phyloP scores from a whole-genome alignment of 176 grass and related monocot genomes.

The Melocanna baccifera region DNA sequence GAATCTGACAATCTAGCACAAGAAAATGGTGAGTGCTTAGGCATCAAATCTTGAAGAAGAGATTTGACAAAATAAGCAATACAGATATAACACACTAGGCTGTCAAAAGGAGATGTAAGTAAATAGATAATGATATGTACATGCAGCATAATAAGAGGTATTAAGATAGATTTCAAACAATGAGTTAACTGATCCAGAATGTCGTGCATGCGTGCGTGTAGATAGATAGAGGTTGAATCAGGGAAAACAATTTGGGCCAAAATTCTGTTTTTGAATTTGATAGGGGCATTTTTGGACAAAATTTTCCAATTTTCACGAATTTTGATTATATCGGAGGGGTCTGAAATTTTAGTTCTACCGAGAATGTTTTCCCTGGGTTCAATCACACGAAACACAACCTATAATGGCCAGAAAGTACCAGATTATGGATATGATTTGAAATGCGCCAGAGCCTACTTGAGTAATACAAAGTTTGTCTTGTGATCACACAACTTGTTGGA shows the following conservation, averaged over 20 bases:
- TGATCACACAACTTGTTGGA: neutral
- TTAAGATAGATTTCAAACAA: neutral
- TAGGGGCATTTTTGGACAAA: too few species aligned
- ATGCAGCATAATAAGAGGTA: neutral
- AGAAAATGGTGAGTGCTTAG: neutral
- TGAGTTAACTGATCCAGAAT: neutral
- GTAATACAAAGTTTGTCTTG: neutral
- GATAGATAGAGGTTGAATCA: too few species aligned
- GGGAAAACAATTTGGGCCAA: too few species aligned
- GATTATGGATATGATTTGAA: neutral
- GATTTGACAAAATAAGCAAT: neutral
- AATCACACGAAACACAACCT: neutral
- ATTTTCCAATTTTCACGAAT: too few species aligned
- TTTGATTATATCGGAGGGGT: too few species aligned
- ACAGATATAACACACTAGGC: neutral
- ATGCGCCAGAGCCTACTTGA: neutral
- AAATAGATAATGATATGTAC: neutral
- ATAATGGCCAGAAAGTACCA: neutral
- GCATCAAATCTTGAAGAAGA: neutral
- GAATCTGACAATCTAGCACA: neutral
- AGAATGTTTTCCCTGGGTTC: neutral
- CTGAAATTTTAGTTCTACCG: too few species aligned
- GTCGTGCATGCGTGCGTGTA: neutral
- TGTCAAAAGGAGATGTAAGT: neutral
- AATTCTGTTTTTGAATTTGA: too few species aligned